Evolutionary conservation across 2,329 filamentous ascomycete species (phyloP), one percentile per base, ranked within the genome.

Genomic region (Colletotrichum costaricense): DNA sequence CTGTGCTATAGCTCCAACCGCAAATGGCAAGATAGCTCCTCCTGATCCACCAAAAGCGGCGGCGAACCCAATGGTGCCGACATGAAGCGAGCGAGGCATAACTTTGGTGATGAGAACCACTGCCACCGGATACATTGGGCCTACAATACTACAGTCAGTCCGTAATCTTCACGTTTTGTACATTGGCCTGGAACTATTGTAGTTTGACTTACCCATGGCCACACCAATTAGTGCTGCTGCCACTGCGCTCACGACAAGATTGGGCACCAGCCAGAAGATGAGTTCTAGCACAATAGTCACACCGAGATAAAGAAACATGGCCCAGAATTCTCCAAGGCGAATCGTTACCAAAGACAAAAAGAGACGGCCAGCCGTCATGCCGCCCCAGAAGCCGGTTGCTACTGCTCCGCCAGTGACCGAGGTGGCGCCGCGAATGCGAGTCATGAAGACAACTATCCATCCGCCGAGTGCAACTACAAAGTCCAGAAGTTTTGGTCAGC

Each of bases 371-470:
- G 94, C 81, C 0, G 94, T 95, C 75, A 97, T 87, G 0, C 94
- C 95, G 56, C 94, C 88, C 94, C 94, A 97, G 83, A 95, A 97
- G 0, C 93, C 92, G 0, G 93, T 96, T 0, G 91, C 92, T 0
- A 90, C 91, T 84, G 97, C 90, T 3, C 94, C 94, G 54, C 92
- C 92, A 2, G 91, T 87, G 78, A 96, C 96, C 0, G 90, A 84
- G 24, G 86, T 87, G 5, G 91, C 93, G 54, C 92, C 81, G 14
- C 95, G 90, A 26, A 95, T 91, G 24, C 89, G 86, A n/a, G 95
- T 90, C 93, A 97, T 97, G 80, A 97, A 97, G 0, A 92, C 92
- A 63, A 94, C 92, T 74, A 97, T 92, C 94, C 94, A 96, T 19
- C 94, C 83, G 12, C 92, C 92, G 2, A 95, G 85, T 0, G 90